A percentile compares a stretch with the other conserved stretches of the same genome.
Evolutionary conservation across 192 early-diverging fungal genomes (phyloP).

Genomic region (Linderina pennispora): DNA sequence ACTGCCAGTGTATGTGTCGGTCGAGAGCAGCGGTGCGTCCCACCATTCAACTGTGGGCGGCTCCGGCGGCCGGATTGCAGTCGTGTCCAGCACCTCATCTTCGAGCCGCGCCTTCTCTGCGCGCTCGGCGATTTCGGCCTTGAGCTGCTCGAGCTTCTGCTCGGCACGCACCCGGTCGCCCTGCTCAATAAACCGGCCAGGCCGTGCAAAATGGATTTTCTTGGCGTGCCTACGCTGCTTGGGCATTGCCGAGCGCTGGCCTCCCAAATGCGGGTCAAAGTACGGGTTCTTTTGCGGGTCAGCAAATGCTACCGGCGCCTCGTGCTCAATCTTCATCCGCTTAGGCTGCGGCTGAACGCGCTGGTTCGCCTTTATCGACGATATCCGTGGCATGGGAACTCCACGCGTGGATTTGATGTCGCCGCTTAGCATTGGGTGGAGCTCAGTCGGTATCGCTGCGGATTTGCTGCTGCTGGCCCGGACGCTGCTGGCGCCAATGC

Average conservation of each 20-base stretch:
- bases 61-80: conserved; percentile 50
- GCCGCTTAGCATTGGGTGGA: conserved; percentile 34
- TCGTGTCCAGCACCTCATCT: conserved; percentile 28
- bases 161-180: conserved; percentile 79
- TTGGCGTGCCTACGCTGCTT: conserved; percentile 32
- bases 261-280: conserved; percentile 64
- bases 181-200: conserved; percentile 73
- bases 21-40: conserved; percentile 84
- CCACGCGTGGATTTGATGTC: conserved; percentile 26
- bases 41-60: conserved; percentile 94
- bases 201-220: conserved; percentile 72
- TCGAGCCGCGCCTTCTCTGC: conserved; percentile 20
- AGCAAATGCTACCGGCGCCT: conserved; percentile 41
- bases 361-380: conserved; percentile 66
- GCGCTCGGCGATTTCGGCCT: conserved; percentile 27
- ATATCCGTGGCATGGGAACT: conserved; percentile 40
- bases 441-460: conserved; percentile 5
- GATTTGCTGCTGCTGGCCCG: too few relatives aligned
- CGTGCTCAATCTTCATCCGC: conserved; percentile 50
- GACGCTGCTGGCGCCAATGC: too few relatives aligned
- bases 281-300: conserved; percentile 86
- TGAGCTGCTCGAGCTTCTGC: conserved; percentile 47
- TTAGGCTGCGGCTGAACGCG: conserved; percentile 46
- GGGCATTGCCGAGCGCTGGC: conserved; percentile 29
- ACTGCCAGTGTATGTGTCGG: too few relatives aligned